phyloP scores from a whole-genome alignment of 106 monocot genomes.

The Dendrobium nobile region DNA sequence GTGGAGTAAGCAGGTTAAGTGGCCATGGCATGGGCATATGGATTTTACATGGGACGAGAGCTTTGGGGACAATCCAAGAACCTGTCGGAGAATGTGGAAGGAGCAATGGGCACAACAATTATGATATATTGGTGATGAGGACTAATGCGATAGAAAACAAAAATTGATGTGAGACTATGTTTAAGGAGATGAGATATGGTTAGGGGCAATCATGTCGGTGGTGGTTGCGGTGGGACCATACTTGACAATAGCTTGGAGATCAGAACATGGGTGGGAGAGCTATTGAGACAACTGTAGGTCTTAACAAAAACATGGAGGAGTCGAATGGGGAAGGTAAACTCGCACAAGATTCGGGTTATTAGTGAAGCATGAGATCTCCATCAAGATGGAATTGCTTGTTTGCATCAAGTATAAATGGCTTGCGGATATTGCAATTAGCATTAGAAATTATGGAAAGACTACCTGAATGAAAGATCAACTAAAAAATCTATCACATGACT shows the following conservation, averaged over 20 bases:
- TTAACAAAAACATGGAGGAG: no score
- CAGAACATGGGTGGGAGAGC: neutral
- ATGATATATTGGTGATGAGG: no score
- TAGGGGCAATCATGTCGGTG: neutral
- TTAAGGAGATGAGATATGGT: neutral
- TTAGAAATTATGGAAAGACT: neutral
- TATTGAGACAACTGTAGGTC: neutral
- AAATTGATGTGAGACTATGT: neutral
- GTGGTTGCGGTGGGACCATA: neutral
- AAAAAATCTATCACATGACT: neutral
- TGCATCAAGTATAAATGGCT: neutral
- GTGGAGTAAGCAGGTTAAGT: neutral
- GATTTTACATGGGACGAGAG: neutral
- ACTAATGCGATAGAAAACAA: neutral
- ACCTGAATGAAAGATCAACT: neutral
- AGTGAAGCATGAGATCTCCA: neutral
- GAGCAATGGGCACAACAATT: no score
- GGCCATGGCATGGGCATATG: neutral
- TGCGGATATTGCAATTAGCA: neutral
- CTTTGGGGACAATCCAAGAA: neutral
- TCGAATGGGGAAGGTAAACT: no score
- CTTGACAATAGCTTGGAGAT: neutral
- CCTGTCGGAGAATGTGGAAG: neutral
- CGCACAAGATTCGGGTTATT: no score
- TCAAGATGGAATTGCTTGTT: neutral